A percentile compares a stretch with the other conserved stretches of the same genome.
Conservation (phyloP, 148 eudicot genomes). For the Cornus florida region DNA sequence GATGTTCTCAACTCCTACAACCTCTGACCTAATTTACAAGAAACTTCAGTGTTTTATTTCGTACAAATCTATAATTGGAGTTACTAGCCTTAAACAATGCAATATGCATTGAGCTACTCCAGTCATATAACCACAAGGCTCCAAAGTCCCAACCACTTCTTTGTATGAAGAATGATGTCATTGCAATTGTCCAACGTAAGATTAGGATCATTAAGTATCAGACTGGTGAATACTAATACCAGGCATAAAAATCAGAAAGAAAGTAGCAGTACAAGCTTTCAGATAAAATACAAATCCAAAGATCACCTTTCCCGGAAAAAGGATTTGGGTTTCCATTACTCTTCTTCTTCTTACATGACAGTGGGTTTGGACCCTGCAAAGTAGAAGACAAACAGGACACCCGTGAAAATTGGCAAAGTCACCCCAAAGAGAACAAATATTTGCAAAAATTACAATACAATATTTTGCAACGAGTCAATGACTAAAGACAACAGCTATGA, state of each 20-base stretch:
- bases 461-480: not conserved
- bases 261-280: not conserved
- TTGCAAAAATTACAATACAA: not conserved
- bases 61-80: not conserved
- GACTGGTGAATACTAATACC: not conserved
- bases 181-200: not conserved
- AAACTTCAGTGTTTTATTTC: no score
- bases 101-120: not conserved
- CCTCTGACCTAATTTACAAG: no score
- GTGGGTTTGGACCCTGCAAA: constrained; percentile 92
- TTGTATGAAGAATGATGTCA: not conserved
- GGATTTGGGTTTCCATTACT: constrained; percentile 28
- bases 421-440: not conserved
- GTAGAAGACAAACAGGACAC: constrained; percentile 1
- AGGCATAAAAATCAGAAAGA: not conserved
- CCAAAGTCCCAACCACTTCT: not conserved
- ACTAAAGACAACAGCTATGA: not conserved
- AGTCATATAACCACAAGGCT: not conserved
- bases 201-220: not conserved
- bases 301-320: constrained; percentile 39
- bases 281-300: not conserved
- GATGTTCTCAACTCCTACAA: no score
- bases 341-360: constrained; percentile 82
- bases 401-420: not conserved
- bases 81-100: not conserved